phyloP scores from a whole-genome alignment of 169 alveolate species.

The Perkinsus marinus region DNA sequence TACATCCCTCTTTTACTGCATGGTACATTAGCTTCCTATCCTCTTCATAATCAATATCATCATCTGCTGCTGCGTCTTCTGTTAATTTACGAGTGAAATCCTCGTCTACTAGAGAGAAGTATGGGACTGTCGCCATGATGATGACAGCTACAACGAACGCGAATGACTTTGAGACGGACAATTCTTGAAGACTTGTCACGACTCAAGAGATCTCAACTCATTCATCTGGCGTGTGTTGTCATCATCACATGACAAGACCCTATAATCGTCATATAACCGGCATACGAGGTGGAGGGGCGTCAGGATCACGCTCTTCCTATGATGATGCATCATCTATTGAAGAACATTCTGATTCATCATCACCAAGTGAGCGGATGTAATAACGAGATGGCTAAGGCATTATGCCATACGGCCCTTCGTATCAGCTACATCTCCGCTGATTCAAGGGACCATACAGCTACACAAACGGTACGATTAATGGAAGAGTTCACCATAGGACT shows the following conservation, averaged over 20 bases:
- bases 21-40: background rate
- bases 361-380: no score
- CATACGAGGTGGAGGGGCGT: background rate
- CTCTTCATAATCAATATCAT: background rate
- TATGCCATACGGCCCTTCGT: background rate
- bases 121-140: background rate
- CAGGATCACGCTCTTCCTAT: background rate
- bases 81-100: background rate
- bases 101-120: background rate
- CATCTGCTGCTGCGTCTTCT: background rate
- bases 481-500: background rate
- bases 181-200: background rate
- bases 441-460: background rate
- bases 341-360: no score
- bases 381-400: no score
- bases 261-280: background rate
- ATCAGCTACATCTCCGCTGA: background rate
- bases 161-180: background rate
- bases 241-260: background rate
- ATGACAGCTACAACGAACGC: background rate
- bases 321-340: background rate
- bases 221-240: background rate
- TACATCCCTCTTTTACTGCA: background rate
- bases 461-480: background rate
- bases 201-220: background rate